A percentile compares a stretch with the other conserved stretches of the same genome.
Conservation (phyloP, 768 basidiomycete genomes). For the Cyathus striatus region DNA sequence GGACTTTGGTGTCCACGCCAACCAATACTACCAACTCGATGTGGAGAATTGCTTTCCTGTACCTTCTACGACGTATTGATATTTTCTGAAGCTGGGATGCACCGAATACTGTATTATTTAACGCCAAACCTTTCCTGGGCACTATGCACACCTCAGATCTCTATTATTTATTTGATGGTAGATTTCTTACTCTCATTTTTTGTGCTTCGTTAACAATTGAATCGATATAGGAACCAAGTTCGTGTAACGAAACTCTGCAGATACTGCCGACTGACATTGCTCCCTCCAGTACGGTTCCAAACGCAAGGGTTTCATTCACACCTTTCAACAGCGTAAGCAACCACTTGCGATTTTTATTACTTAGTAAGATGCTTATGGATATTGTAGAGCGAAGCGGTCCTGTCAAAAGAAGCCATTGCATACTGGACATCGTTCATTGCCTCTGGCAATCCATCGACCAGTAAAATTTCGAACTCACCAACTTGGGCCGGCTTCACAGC, state of each 20-base stretch:
- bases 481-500: slow-evolving; percentile 19
- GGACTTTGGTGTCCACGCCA: slow-evolving; percentile 98
- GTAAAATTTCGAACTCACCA: slow-evolving; percentile 18
- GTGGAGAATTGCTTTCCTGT: too few species aligned
- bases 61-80: too few species aligned
- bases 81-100: slow-evolving; percentile 46
- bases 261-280: too few species aligned
- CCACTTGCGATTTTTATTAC: neutral
- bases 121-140: slow-evolving; percentile 28
- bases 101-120: slow-evolving; percentile 33
- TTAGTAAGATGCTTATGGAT: neutral
- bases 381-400: slow-evolving; percentile 30
- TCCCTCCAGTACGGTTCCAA: slow-evolving; percentile 17
- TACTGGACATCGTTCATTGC: slow-evolving; percentile 39
- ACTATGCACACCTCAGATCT: slow-evolving; percentile 40
- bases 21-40: slow-evolving; percentile 91
- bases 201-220: neutral
- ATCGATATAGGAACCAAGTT: slow-evolving; percentile 21
- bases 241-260: neutral
- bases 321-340: slow-evolving; percentile 29
- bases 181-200: slow-evolving; percentile 1
- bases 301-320: slow-evolving; percentile 27
- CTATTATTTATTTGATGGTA: slow-evolving; percentile 37
- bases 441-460: slow-evolving; percentile 19
- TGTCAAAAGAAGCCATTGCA: slow-evolving; percentile 33